These are phyloP conservation scores for Remersonia thermophila DNA, from an alignment of 2,329 filamentous ascomycete species.

Conservation along the genomic window DNA sequence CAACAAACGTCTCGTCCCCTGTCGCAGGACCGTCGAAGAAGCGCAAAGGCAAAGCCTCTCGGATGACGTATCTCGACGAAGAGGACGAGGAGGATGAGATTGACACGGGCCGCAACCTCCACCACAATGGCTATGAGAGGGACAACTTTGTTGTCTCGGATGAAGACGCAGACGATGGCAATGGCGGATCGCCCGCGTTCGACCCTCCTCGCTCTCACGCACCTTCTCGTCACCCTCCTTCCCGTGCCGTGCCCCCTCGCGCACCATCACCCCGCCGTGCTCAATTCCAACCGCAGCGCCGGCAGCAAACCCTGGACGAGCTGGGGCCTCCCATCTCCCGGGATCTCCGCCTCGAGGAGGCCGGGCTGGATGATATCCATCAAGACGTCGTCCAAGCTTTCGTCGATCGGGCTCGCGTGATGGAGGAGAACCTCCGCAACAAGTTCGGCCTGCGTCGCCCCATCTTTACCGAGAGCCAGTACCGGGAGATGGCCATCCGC, in stretches of 20 bases:
- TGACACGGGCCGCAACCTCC: conserved; percentile 23
- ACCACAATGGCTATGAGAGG: conserved; percentile 33
- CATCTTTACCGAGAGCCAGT: conserved; percentile 56
- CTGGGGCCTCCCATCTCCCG: conserved; percentile 47
- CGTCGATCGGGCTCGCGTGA: conserved; percentile 44
- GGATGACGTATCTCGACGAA: conserved; percentile 16
- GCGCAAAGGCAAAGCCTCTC: conserved; percentile 21
- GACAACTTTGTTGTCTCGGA: conserved; percentile 28
- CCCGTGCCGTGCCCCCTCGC: not conserved
- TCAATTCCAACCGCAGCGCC: conserved; percentile 20
- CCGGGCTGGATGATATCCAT: conserved; percentile 44
- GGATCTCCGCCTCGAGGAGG: conserved; percentile 38
- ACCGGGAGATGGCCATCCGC: conserved; percentile 60
- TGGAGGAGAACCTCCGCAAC: conserved; percentile 51
- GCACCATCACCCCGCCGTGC: conserved; percentile 19
- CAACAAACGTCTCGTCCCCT: conserved; percentile 43
- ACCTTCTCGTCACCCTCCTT: too few relatives aligned
- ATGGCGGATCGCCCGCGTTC: too few relatives aligned
- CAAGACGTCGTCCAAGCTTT: conserved; percentile 53
- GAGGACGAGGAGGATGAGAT: conserved; percentile 28
- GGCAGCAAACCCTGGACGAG: conserved; percentile 26
- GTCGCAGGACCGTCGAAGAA: conserved; percentile 28
- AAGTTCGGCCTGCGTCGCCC: conserved; percentile 42
- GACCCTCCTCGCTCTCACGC: conserved; percentile 20
- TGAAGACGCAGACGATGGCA: conserved; percentile 24